Evolutionary conservation across 164 flowering plant species (phyloP).

Genomic region (Houttuynia cordata): DNA sequence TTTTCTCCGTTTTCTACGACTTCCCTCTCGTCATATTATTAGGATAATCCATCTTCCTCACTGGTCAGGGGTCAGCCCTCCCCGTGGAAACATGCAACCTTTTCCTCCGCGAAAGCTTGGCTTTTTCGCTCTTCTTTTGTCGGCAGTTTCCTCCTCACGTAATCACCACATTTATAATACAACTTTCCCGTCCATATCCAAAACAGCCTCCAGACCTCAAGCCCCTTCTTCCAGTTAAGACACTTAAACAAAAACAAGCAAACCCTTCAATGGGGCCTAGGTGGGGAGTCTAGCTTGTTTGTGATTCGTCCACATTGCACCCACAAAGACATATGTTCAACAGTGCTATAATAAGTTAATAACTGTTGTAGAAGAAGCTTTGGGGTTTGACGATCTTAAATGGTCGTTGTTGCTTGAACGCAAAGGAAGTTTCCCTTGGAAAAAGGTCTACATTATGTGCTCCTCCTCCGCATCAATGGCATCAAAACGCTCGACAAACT

Average conservation of each 20-base stretch:
- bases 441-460: slow-evolving; percentile 16
- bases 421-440: slow-evolving; percentile 23
- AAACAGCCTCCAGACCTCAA: not conserved
- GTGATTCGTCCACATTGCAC: not conserved
- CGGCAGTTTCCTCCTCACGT: not conserved
- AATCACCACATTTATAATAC: not conserved
- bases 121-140: not conserved
- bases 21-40: too few relatives aligned
- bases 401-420: slow-evolving; percentile 11
- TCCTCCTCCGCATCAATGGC: slow-evolving; percentile 13
- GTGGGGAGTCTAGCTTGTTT: not conserved
- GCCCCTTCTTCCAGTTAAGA: not conserved
- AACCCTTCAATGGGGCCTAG: not conserved
- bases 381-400: slow-evolving; percentile 7
- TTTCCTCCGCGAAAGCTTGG: not conserved
- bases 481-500: slow-evolving; percentile 8
- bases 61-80: not conserved
- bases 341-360: not conserved
- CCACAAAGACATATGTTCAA: not conserved
- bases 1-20: too few relatives aligned
- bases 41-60: too few relatives aligned
- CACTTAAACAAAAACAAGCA: too few relatives aligned
- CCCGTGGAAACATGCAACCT: not conserved
- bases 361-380: not conserved
- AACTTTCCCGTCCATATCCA: not conserved